A percentile compares a stretch with the other conserved stretches of the same genome.
These are phyloP conservation scores for Zelopaecilomyces penicillatus DNA, from an alignment of 2,329 filamentous ascomycete genomes.

Conservation along the genomic window DNA sequence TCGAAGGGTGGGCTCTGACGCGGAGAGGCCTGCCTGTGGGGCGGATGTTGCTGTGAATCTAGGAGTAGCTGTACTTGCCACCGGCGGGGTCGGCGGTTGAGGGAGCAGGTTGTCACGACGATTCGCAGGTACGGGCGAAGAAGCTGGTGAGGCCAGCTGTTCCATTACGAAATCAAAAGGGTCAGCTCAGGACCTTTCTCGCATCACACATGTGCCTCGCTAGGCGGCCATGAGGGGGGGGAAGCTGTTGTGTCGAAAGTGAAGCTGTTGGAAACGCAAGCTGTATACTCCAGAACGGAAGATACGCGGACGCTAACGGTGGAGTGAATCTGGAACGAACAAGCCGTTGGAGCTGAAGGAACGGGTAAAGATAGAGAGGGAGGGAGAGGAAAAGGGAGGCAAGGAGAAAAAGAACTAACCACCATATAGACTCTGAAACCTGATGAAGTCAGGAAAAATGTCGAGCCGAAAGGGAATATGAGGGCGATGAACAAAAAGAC, in stretches of 20 bases:
- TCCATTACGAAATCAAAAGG: slow-evolving; percentile 42
- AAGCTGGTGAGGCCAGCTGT: slow-evolving; percentile 30
- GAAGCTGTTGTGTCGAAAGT: neutral
- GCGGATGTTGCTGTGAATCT: slow-evolving; percentile 11
- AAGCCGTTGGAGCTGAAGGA: slow-evolving; percentile 1
- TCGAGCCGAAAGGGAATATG: too few species aligned
- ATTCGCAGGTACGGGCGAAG: slow-evolving; percentile 20
- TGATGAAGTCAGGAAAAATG: neutral
- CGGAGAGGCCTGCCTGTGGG: slow-evolving; percentile 20
- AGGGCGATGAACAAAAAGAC: too few species aligned
- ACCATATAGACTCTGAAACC: slow-evolving; percentile 12
- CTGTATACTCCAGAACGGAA: too few species aligned
- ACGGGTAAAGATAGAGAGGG: slow-evolving; percentile 3
- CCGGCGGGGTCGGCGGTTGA: slow-evolving; percentile 10
- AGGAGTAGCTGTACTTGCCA: neutral
- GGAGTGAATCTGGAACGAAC: slow-evolving; percentile 2
- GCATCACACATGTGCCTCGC: slow-evolving; percentile 15
- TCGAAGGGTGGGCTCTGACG: slow-evolving; percentile 42
- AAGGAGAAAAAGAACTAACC: slow-evolving; percentile 11
- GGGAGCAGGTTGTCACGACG: slow-evolving; percentile 20
- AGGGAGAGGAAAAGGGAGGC: slow-evolving; percentile 1
- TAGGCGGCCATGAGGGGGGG: slow-evolving; percentile 13
- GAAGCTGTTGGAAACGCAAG: too few species aligned
- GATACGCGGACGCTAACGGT: neutral
- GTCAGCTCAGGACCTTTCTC: slow-evolving; percentile 19